A percentile compares a stretch with the other conserved stretches of the same genome.
Conservation (phyloP, 2,329 filamentous ascomycete species). For the Fragosphaeria purpurea region DNA sequence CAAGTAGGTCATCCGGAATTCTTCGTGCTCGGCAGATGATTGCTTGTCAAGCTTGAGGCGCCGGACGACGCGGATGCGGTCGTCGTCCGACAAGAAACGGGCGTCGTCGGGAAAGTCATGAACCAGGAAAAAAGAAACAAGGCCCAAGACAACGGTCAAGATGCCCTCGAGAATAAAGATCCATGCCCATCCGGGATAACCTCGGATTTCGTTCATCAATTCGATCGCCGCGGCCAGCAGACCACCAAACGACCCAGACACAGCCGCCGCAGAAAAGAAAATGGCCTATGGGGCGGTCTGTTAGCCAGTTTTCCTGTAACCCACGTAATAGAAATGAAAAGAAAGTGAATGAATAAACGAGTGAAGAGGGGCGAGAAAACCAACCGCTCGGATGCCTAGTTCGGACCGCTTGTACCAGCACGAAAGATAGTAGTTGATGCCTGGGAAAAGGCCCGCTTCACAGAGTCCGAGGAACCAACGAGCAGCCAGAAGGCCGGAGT, state of each 20-base stretch:
- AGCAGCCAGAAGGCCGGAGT: conserved; percentile 54
- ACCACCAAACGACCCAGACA: conserved; percentile 65
- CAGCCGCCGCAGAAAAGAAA: conserved; percentile 70
- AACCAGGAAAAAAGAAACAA: conserved; percentile 60
- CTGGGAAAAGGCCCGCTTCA: conserved; percentile 67
- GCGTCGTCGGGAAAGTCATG: conserved; percentile 71
- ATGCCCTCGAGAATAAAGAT: conserved; percentile 60
- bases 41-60: conserved; percentile 61
- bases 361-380: background rate
- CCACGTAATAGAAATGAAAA: too few relatives aligned
- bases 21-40: conserved; percentile 55
- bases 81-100: conserved; percentile 54
- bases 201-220: conserved; percentile 51
- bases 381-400: conserved; percentile 54
- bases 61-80: conserved; percentile 57
- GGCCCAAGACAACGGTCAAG: conserved; percentile 54
- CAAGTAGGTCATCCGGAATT: conserved; percentile 61
- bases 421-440: conserved; percentile 58
- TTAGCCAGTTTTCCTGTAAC: too few relatives aligned
- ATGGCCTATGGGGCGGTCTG: conserved; percentile 36
- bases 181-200: conserved; percentile 46
- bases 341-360: too few relatives aligned
- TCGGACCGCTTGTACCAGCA: conserved; percentile 73
- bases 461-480: conserved; percentile 63
- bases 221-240: conserved; percentile 59